These are phyloP conservation scores for Micractinium sp. DNA, from an alignment of 139 green algal genomes.

Conservation along the genomic window DNA sequence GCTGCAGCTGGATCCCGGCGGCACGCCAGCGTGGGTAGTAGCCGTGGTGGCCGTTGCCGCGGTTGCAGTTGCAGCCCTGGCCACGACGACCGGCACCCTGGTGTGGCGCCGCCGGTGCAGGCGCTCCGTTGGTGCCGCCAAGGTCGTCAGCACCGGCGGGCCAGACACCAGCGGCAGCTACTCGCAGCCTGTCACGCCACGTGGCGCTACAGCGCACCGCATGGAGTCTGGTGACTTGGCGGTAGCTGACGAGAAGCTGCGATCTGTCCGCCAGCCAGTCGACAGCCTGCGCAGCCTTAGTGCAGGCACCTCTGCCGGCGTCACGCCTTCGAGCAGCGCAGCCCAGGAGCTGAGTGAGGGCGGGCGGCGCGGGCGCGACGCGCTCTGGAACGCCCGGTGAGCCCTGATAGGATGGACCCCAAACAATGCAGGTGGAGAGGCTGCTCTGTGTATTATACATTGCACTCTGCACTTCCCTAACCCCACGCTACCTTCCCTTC, in stretches of 20 bases:
- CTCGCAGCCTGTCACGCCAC: neutral
- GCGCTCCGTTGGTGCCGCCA: too few species aligned
- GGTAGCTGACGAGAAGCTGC: neutral
- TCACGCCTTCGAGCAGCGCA: neutral
- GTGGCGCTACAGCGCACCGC: neutral
- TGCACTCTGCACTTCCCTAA: too few species aligned
- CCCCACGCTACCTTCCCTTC: too few species aligned
- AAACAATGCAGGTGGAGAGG: too few species aligned
- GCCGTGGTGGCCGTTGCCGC: neutral
- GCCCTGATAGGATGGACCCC: too few species aligned
- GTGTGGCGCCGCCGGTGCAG: too few species aligned
- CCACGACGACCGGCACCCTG: neutral
- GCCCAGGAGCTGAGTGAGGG: too few species aligned
- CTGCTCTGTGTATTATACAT: too few species aligned
- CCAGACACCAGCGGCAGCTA: too few species aligned
- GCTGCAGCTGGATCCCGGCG: neutral
- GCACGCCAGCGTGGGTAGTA: neutral
- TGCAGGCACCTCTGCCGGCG: neutral
- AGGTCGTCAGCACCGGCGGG: too few species aligned
- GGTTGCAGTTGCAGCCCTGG: neutral
- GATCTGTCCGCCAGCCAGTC: too few species aligned
- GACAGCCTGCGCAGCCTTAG: neutral
- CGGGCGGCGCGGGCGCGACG: neutral
- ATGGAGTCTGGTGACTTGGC: neutral
- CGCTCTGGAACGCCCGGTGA: constrained; percentile 3